A percentile compares a stretch with the other conserved stretches of the same genome.
phyloP scores from a whole-genome alignment of 2,329 filamentous ascomycete genomes.

The Lasiodiplodia sp. region DNA sequence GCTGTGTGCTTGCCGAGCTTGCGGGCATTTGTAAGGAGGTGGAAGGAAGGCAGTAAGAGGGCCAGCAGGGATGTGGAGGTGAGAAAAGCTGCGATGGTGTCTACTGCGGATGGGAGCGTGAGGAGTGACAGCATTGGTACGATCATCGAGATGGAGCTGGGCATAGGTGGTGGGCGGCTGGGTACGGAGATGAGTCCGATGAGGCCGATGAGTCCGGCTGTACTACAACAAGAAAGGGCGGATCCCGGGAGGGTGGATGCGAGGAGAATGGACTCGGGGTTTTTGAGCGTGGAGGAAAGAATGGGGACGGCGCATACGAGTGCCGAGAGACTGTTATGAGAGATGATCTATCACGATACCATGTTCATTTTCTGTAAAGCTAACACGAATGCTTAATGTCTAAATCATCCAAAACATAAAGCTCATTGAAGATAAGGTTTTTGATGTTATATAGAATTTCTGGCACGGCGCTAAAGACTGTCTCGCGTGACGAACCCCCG shows the following conservation, averaged over 20 bases:
- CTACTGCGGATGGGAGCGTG: neutral
- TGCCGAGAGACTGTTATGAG: slow-evolving; percentile 7
- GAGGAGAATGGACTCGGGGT: neutral
- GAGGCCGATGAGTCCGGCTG: neutral
- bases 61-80: slow-evolving; percentile 1
- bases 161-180: neutral
- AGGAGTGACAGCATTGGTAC: neutral
- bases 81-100: neutral
- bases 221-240: neutral
- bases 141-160: neutral
- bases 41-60: slow-evolving; percentile 21
- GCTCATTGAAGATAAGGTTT: no score
- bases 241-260: neutral
- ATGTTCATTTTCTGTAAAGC: neutral
- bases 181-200: slow-evolving; percentile 1
- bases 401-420: no score
- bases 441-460: no score
- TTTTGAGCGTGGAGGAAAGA: neutral
- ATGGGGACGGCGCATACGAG: neutral
- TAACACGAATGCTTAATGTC: no score
- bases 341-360: neutral
- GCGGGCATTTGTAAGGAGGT: slow-evolving; percentile 36
- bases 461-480: no score
- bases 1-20: slow-evolving; percentile 40
- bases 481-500: no score